Percentiles rank a stretch among this genome's conserved stretches.
phyloP scores from a whole-genome alignment of 1,284 basidiomycete genomes.

The Golubevia pallescens region DNA sequence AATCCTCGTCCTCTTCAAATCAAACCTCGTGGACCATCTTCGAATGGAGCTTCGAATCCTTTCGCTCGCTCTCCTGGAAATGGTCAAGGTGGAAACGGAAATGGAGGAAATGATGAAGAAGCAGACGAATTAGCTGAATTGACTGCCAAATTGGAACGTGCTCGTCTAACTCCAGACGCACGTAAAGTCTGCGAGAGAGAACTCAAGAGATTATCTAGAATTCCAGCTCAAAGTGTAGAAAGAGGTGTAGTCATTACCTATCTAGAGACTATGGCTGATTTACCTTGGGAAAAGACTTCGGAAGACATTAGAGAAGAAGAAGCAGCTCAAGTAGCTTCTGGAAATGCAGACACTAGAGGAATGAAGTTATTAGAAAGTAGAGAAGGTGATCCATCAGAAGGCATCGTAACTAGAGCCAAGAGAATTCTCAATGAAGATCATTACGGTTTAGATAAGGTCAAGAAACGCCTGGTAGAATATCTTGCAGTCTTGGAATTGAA shows the following conservation, averaged over 20 bases:
- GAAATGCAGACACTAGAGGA: neutral
- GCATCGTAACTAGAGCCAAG: constrained; percentile 49
- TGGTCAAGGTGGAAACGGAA: constrained; percentile 17
- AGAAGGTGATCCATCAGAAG: constrained; percentile 18
- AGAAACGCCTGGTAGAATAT: constrained; percentile 66
- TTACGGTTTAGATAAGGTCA: constrained; percentile 66
- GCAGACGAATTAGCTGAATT: constrained; percentile 56
- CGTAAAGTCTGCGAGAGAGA: constrained; percentile 58
- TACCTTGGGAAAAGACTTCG: constrained; percentile 60
- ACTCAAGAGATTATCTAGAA: constrained; percentile 56
- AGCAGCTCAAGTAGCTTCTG: constrained; percentile 1
- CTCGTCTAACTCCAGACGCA: constrained; percentile 48
- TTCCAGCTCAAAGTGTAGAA: constrained; percentile 60
- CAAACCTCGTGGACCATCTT: neutral
- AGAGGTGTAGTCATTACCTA: constrained; percentile 63
- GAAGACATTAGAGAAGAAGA: constrained; percentile 22
- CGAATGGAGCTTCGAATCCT: neutral
- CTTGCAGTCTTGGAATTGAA: constrained; percentile 66
- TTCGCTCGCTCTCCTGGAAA: constrained; percentile 8
- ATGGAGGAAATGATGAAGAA: constrained; percentile 34
- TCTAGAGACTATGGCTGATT: constrained; percentile 63
- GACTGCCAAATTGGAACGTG: constrained; percentile 36
- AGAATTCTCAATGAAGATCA: constrained; percentile 66
- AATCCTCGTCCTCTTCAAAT: constrained; percentile 1
- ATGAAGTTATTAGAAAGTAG: constrained; percentile 2